These are phyloP conservation scores for Elsinoe batatas DNA, from an alignment of 2,329 filamentous ascomycete genomes.

Conservation along the genomic window DNA sequence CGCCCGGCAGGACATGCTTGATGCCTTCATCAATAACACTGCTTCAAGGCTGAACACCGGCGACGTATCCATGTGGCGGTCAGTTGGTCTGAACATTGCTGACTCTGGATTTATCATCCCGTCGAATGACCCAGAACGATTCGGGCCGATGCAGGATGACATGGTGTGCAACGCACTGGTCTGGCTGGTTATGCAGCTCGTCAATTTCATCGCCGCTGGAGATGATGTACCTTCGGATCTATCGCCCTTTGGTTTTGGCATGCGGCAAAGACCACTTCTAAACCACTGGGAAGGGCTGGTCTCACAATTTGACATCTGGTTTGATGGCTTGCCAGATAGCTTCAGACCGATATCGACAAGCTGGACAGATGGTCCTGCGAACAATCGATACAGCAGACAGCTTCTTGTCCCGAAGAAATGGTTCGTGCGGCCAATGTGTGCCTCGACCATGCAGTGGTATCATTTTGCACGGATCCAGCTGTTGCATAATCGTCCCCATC, in stretches of 20 bases:
- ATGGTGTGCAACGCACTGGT: constrained; percentile 54
- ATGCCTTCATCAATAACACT: constrained; percentile 53
- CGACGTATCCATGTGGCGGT: constrained; percentile 54
- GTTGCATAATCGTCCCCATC: constrained; percentile 49
- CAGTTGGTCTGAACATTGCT: constrained; percentile 51
- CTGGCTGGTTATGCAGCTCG: constrained; percentile 56
- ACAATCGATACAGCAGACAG: neutral
- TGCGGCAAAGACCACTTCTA: constrained; percentile 40
- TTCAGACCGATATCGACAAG: constrained; percentile 46
- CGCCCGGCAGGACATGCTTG: constrained; percentile 55
- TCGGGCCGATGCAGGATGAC: constrained; percentile 50
- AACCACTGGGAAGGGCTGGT: constrained; percentile 47
- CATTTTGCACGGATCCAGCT: constrained; percentile 55
- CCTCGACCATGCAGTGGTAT: constrained; percentile 55
- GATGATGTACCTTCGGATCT: constrained; percentile 38
- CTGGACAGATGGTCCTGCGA: constrained; percentile 11
- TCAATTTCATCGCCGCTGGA: constrained; percentile 53
- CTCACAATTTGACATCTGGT: constrained; percentile 50
- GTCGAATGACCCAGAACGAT: constrained; percentile 38
- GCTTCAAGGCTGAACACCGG: constrained; percentile 52
- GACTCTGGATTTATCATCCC: constrained; percentile 42
- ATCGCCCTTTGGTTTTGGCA: constrained; percentile 33
- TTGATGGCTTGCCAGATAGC: constrained; percentile 46
- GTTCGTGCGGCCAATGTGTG: constrained; percentile 55
- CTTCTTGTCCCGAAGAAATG: constrained; percentile 43